Evolutionary conservation across 179 eudicot genomes (phyloP).

Genomic region (Nepenthes alata): DNA sequence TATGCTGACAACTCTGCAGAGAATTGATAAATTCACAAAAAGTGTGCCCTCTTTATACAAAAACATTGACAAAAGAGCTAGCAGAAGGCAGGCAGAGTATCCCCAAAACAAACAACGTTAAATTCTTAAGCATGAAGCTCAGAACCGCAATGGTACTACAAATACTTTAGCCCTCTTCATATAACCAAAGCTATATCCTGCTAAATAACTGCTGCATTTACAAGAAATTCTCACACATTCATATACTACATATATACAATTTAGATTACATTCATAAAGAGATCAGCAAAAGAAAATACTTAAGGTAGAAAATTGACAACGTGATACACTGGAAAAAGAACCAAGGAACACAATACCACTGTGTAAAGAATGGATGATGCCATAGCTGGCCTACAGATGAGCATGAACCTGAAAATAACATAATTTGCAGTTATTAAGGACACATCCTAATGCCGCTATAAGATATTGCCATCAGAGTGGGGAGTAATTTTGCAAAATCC

Average conservation of each 20-base stretch:
- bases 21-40: constrained; percentile 1
- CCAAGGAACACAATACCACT: constrained; percentile 23
- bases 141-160: too few relatives aligned
- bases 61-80: background rate
- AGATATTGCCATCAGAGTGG: too few relatives aligned
- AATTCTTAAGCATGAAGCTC: too few relatives aligned
- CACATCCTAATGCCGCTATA: background rate
- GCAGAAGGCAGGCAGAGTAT: too few relatives aligned
- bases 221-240: too few relatives aligned
- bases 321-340: background rate
- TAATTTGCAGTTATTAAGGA: background rate
- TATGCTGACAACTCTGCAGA: constrained; percentile 31
- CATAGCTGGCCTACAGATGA: constrained; percentile 15
- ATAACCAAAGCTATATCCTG: too few relatives aligned
- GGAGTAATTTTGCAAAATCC: too few relatives aligned
- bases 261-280: background rate
- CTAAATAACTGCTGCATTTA: too few relatives aligned
- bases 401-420: constrained; percentile 29
- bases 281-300: too few relatives aligned
- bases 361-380: constrained; percentile 33
- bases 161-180: too few relatives aligned
- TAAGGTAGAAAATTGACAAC: too few relatives aligned
- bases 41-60: background rate
- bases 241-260: background rate
- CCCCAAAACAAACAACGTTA: too few relatives aligned